Percentiles rank a stretch among this genome's conserved stretches.
phyloP scores from a whole-genome alignment of 129 eudicot genomes.

The Artemisia tridentata region DNA sequence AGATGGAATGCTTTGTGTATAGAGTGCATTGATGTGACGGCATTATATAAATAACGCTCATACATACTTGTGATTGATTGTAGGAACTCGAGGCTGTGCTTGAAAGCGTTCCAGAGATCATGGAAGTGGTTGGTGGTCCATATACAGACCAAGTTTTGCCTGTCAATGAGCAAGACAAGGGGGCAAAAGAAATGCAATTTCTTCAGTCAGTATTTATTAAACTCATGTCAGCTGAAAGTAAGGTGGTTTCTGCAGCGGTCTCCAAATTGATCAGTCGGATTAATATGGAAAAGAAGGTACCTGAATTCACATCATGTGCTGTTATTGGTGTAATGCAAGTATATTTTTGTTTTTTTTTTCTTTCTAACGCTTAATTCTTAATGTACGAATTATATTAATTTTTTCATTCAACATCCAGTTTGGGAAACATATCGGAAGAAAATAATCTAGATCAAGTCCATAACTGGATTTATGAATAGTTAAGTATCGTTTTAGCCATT shows the following conservation, averaged over 20 bases:
- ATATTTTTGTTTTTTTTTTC: not conserved
- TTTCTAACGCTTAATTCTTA: not conserved
- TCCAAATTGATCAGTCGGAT: slow-evolving; percentile 61
- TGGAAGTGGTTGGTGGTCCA: slow-evolving; percentile 65
- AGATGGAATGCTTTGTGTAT: too few species aligned
- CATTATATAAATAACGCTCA: too few species aligned
- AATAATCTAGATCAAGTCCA: too few species aligned
- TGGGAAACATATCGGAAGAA: too few species aligned
- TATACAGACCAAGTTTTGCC: slow-evolving; percentile 41
- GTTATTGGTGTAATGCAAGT: not conserved
- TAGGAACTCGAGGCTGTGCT: slow-evolving; percentile 77
- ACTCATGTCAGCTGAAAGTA: slow-evolving; percentile 71
- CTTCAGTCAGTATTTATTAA: slow-evolving; percentile 56
- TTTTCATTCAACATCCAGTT: too few species aligned
- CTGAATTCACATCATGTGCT: not conserved
- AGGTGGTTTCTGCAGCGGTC: slow-evolving; percentile 45
- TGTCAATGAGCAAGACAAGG: slow-evolving; percentile 39
- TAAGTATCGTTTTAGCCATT: too few species aligned
- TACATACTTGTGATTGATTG: not conserved
- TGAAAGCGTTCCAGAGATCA: slow-evolving; percentile 71
- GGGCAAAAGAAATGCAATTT: slow-evolving; percentile 49
- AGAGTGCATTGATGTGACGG: too few species aligned
- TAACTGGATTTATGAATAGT: too few species aligned
- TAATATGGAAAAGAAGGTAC: slow-evolving; percentile 51
- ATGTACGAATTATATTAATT: too few species aligned